Percentiles rank a stretch among this genome's conserved stretches.
Conservation (phyloP, 176 grass and related monocot genomes). For the Leersia perrieri region DNA sequence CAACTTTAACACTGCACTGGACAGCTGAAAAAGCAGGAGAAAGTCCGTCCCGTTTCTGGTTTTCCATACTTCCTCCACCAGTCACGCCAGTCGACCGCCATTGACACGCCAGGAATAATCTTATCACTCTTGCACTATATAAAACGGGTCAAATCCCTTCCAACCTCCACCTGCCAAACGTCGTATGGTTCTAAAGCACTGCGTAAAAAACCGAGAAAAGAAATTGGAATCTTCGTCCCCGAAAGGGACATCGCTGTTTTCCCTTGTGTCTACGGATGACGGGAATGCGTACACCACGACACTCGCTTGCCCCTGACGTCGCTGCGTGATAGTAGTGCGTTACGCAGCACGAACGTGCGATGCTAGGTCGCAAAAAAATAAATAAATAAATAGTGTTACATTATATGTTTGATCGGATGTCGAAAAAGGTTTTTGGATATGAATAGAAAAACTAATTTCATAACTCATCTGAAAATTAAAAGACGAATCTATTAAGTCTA, state of each 20-base stretch:
- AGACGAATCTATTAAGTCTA: too few relatives aligned
- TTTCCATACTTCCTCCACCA: too few relatives aligned
- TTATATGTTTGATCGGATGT: too few relatives aligned
- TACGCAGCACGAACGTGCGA: background rate
- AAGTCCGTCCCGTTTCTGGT: too few relatives aligned
- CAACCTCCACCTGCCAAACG: background rate
- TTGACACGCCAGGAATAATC: background rate
- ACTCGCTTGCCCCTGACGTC: background rate
- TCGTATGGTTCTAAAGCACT: background rate
- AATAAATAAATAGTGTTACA: too few relatives aligned
- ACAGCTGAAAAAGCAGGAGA: background rate
- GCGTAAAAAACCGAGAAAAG: background rate
- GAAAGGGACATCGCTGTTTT: background rate
- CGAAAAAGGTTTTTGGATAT: too few relatives aligned
- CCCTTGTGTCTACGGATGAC: background rate
- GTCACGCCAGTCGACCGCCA: background rate
- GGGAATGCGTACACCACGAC: background rate
- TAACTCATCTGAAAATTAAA: too few relatives aligned
- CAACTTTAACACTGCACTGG: background rate
- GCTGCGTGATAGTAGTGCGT: background rate
- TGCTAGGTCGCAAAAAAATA: background rate
- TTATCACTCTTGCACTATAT: background rate
- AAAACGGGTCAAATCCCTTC: background rate
- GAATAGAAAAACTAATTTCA: too few relatives aligned
- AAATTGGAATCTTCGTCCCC: background rate